A percentile compares a stretch with the other conserved stretches of the same genome.
Conservation (phyloP, 2,329 filamentous ascomycete genomes). For the Polychaeton citri region DNA sequence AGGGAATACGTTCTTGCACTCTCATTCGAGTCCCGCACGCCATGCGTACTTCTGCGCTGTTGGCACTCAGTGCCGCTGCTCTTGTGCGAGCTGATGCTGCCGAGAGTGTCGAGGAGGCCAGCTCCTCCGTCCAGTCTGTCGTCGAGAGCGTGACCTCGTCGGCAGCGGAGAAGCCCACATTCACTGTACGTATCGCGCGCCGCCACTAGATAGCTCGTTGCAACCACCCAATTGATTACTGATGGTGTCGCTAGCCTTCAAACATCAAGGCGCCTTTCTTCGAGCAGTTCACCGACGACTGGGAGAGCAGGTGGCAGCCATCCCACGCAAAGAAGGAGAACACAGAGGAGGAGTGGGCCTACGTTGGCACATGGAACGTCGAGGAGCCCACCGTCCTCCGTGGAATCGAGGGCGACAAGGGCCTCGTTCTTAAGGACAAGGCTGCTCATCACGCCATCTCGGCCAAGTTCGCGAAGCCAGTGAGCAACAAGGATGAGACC, state of each 20-base stretch:
- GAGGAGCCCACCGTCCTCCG: slow-evolving; percentile 86
- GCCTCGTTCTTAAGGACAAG: slow-evolving; percentile 93
- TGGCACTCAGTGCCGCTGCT: slow-evolving; percentile 56
- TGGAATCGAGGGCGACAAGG: slow-evolving; percentile 90
- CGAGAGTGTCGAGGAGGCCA: slow-evolving; percentile 48
- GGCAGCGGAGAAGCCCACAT: slow-evolving; percentile 59
- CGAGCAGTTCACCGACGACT: slow-evolving; percentile 96
- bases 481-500: slow-evolving; percentile 94
- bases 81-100: slow-evolving; percentile 58
- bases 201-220: slow-evolving; percentile 4
- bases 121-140: slow-evolving; percentile 29
- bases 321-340: slow-evolving; percentile 96
- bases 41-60: slow-evolving; percentile 76
- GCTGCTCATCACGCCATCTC: slow-evolving; percentile 99
- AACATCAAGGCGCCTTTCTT: slow-evolving; percentile 84
- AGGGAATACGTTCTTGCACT: no score
- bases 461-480: slow-evolving; percentile 91
- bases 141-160: slow-evolving; percentile 43
- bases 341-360: slow-evolving; percentile 82
- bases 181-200: slow-evolving; percentile 64
- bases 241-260: slow-evolving; percentile 80
- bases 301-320: slow-evolving; percentile 85
- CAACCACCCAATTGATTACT: no score
- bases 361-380: slow-evolving; percentile 90
- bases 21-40: no score